A percentile compares a stretch with the other conserved stretches of the same genome.
Evolutionary conservation across 176 grass and related monocot genomes (phyloP).

Genomic region (Stipa capillata): DNA sequence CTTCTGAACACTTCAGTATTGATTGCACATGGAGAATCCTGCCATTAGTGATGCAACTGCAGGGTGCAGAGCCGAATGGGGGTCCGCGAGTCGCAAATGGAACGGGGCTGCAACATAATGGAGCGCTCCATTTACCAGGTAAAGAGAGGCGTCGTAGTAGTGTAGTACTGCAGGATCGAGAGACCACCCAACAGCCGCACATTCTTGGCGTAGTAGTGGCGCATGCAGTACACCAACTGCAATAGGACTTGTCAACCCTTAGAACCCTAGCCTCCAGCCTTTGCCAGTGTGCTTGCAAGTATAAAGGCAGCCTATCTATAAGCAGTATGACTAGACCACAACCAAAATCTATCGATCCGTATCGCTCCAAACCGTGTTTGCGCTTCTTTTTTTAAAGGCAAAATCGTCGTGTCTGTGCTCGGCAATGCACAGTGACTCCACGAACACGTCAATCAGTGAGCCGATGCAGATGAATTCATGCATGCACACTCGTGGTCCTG

Average conservation of each 20-base stretch:
- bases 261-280: neutral
- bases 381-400: neutral
- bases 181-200: neutral
- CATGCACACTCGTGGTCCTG: slow-evolving; percentile 21
- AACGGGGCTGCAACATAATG: neutral
- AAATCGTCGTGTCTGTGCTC: neutral
- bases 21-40: slow-evolving; percentile 45
- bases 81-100: neutral
- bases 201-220: neutral
- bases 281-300: neutral
- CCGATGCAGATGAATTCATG: neutral
- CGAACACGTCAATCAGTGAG: slow-evolving; percentile 27
- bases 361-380: neutral
- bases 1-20: neutral
- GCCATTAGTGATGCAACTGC: slow-evolving; percentile 4
- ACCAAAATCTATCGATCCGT: neutral
- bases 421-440: slow-evolving; percentile 11
- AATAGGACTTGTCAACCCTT: neutral
- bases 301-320: neutral
- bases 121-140: neutral
- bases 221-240: neutral
- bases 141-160: neutral
- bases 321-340: neutral
- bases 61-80: neutral
- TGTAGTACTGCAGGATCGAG: neutral